Conservation (phyloP, 768 basidiomycete species). For the Leucosporidium creatinivorum region DNA sequence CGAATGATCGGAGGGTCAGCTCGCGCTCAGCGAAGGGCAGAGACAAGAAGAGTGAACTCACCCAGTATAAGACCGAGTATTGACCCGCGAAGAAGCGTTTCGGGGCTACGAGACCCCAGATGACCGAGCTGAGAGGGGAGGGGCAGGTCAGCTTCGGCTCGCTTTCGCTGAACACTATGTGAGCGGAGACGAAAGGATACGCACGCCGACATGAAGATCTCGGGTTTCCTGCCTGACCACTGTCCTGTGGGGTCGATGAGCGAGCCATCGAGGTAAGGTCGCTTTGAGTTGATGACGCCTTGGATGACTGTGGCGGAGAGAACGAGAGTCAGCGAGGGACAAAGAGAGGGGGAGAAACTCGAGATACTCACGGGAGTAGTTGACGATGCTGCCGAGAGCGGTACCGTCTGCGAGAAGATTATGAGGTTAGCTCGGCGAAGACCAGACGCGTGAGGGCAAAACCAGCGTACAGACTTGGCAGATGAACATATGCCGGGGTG, state of each 20-base stretch:
- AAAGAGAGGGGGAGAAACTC: neutral
- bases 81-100: slow-evolving; percentile 38
- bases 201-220: slow-evolving; percentile 30
- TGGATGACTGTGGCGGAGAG: slow-evolving; percentile 19
- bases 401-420: slow-evolving; percentile 14
- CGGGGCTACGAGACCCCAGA: slow-evolving; percentile 30
- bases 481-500: slow-evolving; percentile 36
- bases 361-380: slow-evolving; percentile 29
- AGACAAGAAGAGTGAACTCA: neutral
- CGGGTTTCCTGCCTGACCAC: slow-evolving; percentile 34
- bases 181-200: slow-evolving; percentile 10
- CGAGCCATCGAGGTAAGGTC: slow-evolving; percentile 39
- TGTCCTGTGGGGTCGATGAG: slow-evolving; percentile 33
- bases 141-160: neutral
- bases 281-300: slow-evolving; percentile 36
- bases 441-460: neutral
- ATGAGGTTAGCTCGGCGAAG: neutral
- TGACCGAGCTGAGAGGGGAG: neutral
- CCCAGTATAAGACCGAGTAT: slow-evolving; percentile 35
- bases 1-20: neutral
- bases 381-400: slow-evolving; percentile 37
- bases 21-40: too few species aligned
- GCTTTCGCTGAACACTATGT: neutral
- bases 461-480: slow-evolving; percentile 23
- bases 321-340: neutral